Conservation (phyloP, 2,329 filamentous ascomycete genomes). For the Ilyonectria sp. region DNA sequence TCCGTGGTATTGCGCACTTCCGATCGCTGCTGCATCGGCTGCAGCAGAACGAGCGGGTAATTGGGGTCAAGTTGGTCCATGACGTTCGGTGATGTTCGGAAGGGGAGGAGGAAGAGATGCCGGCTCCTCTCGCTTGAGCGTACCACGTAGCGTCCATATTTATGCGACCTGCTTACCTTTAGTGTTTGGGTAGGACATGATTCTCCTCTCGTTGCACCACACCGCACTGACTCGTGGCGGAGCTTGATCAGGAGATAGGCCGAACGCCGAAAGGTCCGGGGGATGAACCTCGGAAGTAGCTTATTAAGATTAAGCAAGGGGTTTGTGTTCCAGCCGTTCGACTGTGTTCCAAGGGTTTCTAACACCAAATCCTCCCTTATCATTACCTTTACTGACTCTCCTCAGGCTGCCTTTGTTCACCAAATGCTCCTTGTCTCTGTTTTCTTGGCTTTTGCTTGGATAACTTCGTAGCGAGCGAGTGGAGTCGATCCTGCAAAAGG, state of each 20-base stretch:
- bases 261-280: not conserved
- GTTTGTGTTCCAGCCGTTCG: too few species aligned
- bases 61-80: not conserved
- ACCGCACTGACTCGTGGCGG: not conserved
- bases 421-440: too few species aligned
- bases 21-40: constrained; percentile 9
- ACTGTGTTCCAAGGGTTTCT: too few species aligned
- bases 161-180: not conserved
- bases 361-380: too few species aligned
- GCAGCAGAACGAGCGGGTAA: not conserved
- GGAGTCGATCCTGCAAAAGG: not conserved
- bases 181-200: not conserved
- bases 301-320: too few species aligned
- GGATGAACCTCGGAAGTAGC: not conserved
- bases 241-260: not conserved
- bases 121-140: not conserved
- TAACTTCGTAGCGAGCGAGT: too few species aligned
- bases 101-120: not conserved
- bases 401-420: too few species aligned
- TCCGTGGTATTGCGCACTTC: not conserved
- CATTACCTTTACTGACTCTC: too few species aligned
- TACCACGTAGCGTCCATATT: not conserved
- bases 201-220: not conserved
- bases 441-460: too few species aligned
- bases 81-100: not conserved